Conservation (phyloP, 2,329 filamentous ascomycete species). For the Pseudocercospora macadamiae region DNA sequence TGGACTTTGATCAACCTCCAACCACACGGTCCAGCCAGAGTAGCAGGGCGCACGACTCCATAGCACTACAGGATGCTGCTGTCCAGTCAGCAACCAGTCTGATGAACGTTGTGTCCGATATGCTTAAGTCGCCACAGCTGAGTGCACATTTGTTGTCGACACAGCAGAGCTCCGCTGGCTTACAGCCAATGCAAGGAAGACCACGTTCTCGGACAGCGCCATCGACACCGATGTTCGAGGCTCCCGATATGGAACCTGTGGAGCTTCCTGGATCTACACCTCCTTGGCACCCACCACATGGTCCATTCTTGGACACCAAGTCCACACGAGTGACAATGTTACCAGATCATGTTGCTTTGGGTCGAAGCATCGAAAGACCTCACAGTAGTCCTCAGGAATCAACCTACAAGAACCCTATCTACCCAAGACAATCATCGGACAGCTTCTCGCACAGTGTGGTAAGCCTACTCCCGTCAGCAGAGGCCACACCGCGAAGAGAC, state of each 20-base stretch:
- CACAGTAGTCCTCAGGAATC: conserved; percentile 29
- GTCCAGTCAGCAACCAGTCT: conserved; percentile 40
- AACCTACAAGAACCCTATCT: conserved; percentile 6
- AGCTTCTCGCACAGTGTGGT: conserved; percentile 5
- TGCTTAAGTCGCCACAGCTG: conserved; percentile 45
- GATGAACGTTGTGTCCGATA: conserved; percentile 47
- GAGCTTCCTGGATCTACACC: conserved; percentile 35
- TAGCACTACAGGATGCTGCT: conserved; percentile 36
- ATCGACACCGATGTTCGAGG: conserved; percentile 40
- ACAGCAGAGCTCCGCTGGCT: conserved; percentile 32
- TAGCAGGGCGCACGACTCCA: conserved; percentile 28
- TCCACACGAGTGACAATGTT: not conserved
- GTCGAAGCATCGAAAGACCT: conserved; percentile 21
- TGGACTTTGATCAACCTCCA: conserved; percentile 26
- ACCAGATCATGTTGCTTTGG: conserved; percentile 6
- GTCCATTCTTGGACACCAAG: conserved; percentile 7
- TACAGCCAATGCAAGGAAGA: conserved; percentile 42
- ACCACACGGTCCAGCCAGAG: conserved; percentile 12
- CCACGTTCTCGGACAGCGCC: conserved; percentile 47
- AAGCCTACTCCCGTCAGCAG: not conserved
- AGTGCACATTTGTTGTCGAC: conserved; percentile 34
- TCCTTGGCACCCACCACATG: not conserved
- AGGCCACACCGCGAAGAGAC: not conserved
- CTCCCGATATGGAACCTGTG: conserved; percentile 26
- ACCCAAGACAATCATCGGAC: conserved; percentile 7